Percentiles rank a stretch among this genome's conserved stretches.
Conservation (phyloP, 2,329 filamentous ascomycete species). For the Paecilomyces variotii region DNA sequence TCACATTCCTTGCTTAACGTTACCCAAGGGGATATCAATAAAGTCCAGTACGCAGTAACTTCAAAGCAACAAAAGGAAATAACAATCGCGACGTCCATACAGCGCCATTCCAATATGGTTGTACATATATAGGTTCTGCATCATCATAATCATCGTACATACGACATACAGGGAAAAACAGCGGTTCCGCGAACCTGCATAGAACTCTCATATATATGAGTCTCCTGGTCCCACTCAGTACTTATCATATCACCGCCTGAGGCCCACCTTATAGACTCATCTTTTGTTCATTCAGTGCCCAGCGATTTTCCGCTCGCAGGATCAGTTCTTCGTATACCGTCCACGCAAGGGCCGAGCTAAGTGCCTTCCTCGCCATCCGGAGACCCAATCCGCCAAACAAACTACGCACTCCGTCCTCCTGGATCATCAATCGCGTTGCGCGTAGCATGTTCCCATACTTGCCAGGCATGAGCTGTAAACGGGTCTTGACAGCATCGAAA, state of each 20-base stretch:
- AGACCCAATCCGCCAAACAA: constrained; percentile 81
- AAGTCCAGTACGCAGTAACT: neutral
- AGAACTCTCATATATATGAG: neutral
- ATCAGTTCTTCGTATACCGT: constrained; percentile 94
- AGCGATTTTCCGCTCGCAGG: constrained; percentile 54
- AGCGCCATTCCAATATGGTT: constrained; percentile 4
- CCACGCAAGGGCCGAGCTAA: constrained; percentile 94
- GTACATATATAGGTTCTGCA: constrained; percentile 9
- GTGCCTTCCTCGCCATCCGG: constrained; percentile 80
- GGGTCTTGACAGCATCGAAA: constrained; percentile 92
- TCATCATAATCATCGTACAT: neutral
- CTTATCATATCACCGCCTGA: too few species aligned
- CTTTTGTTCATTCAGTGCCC: constrained; percentile 20
- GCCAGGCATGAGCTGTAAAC: constrained; percentile 80
- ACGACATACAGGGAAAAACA: neutral
- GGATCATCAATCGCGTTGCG: constrained; percentile 68
- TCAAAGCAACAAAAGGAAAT: neutral
- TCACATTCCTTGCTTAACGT: neutral
- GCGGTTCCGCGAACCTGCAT: neutral
- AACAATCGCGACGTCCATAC: neutral
- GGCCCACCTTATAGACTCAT: constrained; percentile 10
- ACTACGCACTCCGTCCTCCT: constrained; percentile 69
- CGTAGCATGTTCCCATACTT: constrained; percentile 76
- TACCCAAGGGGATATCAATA: neutral
- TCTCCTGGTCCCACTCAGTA: neutral